Evolutionary conservation across 805 yeast genomes (phyloP).

Genomic region (Hanseniaspora taiwanica): DNA sequence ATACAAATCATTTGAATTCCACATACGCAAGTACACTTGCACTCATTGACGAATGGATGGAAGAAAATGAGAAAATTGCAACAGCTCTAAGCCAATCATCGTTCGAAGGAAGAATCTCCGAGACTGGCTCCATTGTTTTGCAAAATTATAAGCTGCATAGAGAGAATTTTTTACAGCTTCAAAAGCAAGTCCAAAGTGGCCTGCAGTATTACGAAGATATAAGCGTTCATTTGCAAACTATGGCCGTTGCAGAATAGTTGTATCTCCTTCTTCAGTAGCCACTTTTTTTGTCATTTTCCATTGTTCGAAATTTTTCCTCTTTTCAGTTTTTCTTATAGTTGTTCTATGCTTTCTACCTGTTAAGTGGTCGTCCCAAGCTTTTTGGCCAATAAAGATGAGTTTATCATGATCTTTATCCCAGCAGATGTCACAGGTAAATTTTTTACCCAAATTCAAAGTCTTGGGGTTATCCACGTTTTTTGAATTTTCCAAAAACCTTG

Average conservation of each 20-base stretch:
- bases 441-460: conserved; percentile 34
- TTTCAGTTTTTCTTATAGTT: conserved; percentile 33
- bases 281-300: conserved; percentile 22
- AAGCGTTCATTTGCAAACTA: background rate
- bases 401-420: conserved; percentile 38
- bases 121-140: background rate
- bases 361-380: conserved; percentile 56
- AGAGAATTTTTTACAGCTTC: background rate
- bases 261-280: no score
- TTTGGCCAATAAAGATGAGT: conserved; percentile 58
- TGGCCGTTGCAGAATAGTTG: no score
- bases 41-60: background rate
- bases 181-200: conserved; percentile 16
- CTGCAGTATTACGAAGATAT: conserved; percentile 10
- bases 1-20: background rate
- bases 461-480: conserved; percentile 18
- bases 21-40: background rate
- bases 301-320: conserved; percentile 42
- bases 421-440: conserved; percentile 56
- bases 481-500: conserved; percentile 4
- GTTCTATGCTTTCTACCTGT: conserved; percentile 55
- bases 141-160: conserved; percentile 19
- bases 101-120: no score
- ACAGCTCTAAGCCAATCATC: background rate
- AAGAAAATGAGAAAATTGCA: background rate